Evolutionary conservation across 345 rosid genomes (phyloP).

Genomic region (Eucalyptus shirleyi): DNA sequence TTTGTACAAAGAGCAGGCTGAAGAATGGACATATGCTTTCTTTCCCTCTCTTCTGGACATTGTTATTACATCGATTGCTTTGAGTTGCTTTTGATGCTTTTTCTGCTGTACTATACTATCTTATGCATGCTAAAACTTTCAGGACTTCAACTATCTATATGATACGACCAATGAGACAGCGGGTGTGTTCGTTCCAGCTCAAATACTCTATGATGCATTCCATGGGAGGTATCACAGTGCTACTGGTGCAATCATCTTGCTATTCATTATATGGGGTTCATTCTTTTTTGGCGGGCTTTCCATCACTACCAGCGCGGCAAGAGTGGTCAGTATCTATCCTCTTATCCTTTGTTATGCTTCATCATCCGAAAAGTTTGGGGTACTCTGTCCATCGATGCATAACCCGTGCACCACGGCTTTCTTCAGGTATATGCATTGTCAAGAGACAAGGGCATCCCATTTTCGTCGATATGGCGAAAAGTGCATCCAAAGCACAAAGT

Average conservation of each 20-base stretch:
- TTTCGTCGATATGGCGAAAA: constrained; percentile 37
- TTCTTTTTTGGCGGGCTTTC: constrained; percentile 67
- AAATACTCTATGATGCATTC: constrained; percentile 55
- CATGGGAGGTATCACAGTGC: constrained; percentile 45
- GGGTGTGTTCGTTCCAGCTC: constrained; percentile 48
- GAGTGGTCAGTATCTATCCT: constrained; percentile 26
- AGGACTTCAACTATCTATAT: constrained; percentile 37
- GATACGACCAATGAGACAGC: constrained; percentile 47
- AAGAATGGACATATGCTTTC: neutral
- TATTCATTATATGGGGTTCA: constrained; percentile 49
- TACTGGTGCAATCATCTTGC: constrained; percentile 41
- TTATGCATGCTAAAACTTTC: neutral
- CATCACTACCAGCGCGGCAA: constrained; percentile 48
- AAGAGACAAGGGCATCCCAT: constrained; percentile 47
- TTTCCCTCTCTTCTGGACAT: neutral
- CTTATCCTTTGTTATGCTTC: neutral
- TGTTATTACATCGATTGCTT: neutral
- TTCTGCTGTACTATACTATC: neutral
- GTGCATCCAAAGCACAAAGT: constrained; percentile 50
- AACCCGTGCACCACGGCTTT: neutral
- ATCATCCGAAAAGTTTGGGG: neutral
- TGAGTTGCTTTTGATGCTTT: neutral
- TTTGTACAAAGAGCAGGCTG: neutral
- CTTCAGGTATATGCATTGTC: constrained; percentile 42
- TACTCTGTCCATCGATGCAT: neutral